phyloP scores from a whole-genome alignment of 176 grass and related monocot species.

The Carex pumila region DNA sequence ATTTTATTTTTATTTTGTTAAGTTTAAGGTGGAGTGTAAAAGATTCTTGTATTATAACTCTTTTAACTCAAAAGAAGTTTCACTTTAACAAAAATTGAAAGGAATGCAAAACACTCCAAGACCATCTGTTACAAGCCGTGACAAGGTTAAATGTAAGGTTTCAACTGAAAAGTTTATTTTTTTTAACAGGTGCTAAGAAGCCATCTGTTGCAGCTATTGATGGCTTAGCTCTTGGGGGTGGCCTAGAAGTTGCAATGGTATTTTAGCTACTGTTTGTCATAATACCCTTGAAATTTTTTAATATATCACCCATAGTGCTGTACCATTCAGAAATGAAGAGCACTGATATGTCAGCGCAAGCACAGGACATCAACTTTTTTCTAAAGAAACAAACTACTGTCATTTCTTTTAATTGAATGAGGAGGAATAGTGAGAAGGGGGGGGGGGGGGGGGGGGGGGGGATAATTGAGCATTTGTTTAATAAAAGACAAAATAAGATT shows the following conservation, averaged over 20 bases:
- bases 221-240: slow-evolving; percentile 87
- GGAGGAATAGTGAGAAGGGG: neutral
- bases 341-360: neutral
- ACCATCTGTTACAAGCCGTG: neutral
- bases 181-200: slow-evolving; percentile 61
- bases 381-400: neutral
- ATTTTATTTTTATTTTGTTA: neutral
- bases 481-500: neutral
- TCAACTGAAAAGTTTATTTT: slow-evolving; percentile 14
- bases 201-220: slow-evolving; percentile 92
- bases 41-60: neutral
- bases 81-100: neutral
- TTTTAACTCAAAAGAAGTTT: neutral
- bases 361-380: neutral
- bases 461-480: neutral
- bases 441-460: neutral
- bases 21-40: neutral
- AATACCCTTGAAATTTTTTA: neutral
- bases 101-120: neutral
- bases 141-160: slow-evolving; percentile 1
- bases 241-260: slow-evolving; percentile 96
- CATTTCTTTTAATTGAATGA: neutral
- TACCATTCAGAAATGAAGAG: neutral
- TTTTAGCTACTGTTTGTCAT: neutral
- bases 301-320: neutral